phyloP scores from a whole-genome alignment of 345 rosid genomes.

The Eucalyptus tenuipes region DNA sequence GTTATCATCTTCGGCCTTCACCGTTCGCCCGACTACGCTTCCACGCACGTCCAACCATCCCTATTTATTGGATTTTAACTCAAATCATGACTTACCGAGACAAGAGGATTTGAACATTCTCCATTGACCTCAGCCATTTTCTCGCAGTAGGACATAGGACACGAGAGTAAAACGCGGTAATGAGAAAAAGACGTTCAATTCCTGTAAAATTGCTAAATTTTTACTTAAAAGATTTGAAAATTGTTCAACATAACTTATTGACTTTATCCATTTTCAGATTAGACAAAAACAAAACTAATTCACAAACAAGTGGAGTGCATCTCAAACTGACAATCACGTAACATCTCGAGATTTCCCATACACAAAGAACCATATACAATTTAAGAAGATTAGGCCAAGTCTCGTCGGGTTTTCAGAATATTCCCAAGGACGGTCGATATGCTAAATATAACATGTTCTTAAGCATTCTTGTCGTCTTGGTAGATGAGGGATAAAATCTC shows the following conservation, averaged over 20 bases:
- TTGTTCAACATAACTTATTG: no score
- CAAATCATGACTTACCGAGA: not conserved
- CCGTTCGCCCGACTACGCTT: accelerated
- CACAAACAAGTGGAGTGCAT: not conserved
- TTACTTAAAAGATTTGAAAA: no score
- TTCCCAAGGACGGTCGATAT: not conserved
- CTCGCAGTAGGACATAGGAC: not conserved
- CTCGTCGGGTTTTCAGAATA: no score
- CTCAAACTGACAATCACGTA: accelerated
- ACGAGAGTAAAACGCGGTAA: not conserved
- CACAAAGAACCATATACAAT: not conserved
- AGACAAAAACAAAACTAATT: not conserved
- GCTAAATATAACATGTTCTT: not conserved
- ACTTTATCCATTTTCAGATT: not conserved
- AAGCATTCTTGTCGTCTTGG: not conserved
- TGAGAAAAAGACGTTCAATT: accelerated
- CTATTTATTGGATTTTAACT: not conserved
- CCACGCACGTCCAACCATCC: accelerated
- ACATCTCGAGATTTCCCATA: not conserved
- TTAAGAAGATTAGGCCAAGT: not conserved
- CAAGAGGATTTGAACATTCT: not conserved
- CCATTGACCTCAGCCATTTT: not conserved
- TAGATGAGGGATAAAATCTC: no score
- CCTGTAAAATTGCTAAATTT: not conserved
- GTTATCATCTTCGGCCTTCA: no score